Base-by-base conservation (phyloP, 257 asterid genomes). In the Hygrophila difformis region DNA sequence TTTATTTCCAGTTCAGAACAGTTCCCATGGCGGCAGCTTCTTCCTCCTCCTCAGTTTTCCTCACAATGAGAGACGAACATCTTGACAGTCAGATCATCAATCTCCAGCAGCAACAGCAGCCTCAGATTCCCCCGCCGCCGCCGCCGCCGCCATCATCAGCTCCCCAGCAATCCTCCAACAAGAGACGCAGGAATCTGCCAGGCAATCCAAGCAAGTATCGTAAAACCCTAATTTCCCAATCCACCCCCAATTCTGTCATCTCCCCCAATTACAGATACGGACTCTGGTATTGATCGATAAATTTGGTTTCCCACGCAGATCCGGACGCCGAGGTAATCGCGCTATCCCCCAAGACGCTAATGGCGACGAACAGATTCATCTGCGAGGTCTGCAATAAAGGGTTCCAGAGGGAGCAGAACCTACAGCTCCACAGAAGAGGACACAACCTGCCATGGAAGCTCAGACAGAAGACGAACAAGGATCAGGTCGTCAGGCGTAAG, bases 331-430 rank as follows among this genome's bases (percentile, higher is more conserved):
- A 84, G 57, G 81, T 84, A 1, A 66, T 84, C 18, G 93, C 88
- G 2, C 77, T 80, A 14, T 84, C 94, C 2, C 94, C 94, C 0
- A 72, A 70, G 67, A 74, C 93, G 5, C 73, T 84, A 58, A 84
- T 84, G 94, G 88, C 94, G 0, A 84, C 84, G 29, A 84, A 80
- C 74, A 64, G 94, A 34, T 84, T 80, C 19, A 60, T 84, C 3
- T 84, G 94, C 44, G 93, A 84, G 42, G 94, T 84, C 0, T 84
- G 94, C 72, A 80, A 71, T 73, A 84, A 84, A 55, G 94, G 94
- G 11, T 84, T 84, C 39, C 94, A 84, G 24, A 51, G 94, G 21
- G 94, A 84, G 63, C 94, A 84, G 61, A 84, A 84, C 29, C 82
- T 84, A n/a, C 94, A 84, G 47, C 79, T 84, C 0, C 94, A 84